phyloP scores from a whole-genome alignment of 2,329 filamentous ascomycete species.

The Penicillium sp. region DNA sequence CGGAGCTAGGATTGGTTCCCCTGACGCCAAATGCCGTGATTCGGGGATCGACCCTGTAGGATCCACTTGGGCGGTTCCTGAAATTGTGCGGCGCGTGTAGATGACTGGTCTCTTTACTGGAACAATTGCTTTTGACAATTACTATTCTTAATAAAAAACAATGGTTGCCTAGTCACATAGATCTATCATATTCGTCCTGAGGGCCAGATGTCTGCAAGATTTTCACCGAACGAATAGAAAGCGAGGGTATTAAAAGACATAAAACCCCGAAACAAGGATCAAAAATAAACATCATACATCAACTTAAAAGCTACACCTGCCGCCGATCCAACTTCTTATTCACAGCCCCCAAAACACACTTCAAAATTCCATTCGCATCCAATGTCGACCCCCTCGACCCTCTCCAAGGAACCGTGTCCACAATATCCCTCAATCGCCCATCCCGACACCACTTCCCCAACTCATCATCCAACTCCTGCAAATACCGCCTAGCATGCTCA shows the following conservation, averaged over 20 bases:
- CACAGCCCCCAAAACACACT: conserved; percentile 77
- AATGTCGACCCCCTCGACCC: conserved; percentile 52
- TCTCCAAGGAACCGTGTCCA: conserved; percentile 81
- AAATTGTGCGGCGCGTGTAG: not conserved
- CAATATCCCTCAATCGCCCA: conserved; percentile 70
- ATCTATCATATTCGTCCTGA: not conserved
- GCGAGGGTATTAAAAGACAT: no score
- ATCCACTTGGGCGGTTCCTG: conserved; percentile 18
- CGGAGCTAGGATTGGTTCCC: not conserved
- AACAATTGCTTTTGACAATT: not conserved
- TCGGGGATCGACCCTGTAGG: not conserved
- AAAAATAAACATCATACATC: conserved; percentile 2
- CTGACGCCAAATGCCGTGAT: conserved; percentile 2
- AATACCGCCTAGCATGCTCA: conserved; percentile 59
- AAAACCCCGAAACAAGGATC: not conserved
- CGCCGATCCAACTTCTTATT: conserved; percentile 47
- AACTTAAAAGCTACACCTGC: not conserved
- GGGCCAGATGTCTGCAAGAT: no score
- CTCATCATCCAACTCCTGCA: conserved; percentile 74
- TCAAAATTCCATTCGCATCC: conserved; percentile 71
- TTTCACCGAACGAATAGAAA: no score
- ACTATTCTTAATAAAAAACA: no score
- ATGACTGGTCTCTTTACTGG: conserved; percentile 1
- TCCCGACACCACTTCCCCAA: conserved; percentile 54
- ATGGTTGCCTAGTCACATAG: no score